Percentiles rank a stretch among this genome's conserved stretches.
Conservation (phyloP, 2,329 filamentous ascomycete species). For the Dryadomyces quercivorus region DNA sequence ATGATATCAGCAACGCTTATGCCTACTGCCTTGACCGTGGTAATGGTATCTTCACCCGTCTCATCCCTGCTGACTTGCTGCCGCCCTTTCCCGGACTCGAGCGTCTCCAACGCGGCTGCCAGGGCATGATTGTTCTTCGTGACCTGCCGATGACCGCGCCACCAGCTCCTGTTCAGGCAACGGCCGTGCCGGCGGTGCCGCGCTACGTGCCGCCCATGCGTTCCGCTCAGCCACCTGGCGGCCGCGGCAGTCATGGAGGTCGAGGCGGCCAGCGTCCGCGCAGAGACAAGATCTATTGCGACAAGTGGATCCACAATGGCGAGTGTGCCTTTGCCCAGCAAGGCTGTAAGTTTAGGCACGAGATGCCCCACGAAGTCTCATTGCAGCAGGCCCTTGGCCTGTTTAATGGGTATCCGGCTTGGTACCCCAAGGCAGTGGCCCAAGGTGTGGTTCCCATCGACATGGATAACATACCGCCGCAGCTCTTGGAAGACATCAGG, state of each 20-base stretch:
- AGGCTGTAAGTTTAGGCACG: constrained; percentile 81
- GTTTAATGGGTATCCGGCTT: constrained; percentile 47
- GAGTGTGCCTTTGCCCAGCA: constrained; percentile 77
- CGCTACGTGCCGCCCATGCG: too few species aligned
- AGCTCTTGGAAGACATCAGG: background rate
- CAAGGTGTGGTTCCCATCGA: too few species aligned
- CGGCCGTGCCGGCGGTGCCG: background rate
- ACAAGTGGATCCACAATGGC: constrained; percentile 80
- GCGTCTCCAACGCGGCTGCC: constrained; percentile 22
- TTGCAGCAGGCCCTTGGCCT: constrained; percentile 62
- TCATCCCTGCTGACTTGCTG: constrained; percentile 43
- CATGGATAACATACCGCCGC: too few species aligned
- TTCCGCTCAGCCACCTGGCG: too few species aligned
- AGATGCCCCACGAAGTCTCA: constrained; percentile 62
- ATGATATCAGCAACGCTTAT: constrained; percentile 24
- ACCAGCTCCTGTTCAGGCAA: background rate
- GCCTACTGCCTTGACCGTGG: constrained; percentile 42
- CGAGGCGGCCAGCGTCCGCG: constrained; percentile 20
- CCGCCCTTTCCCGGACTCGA: constrained; percentile 31
- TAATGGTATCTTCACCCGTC: constrained; percentile 39
- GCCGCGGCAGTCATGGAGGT: background rate
- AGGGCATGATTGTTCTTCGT: constrained; percentile 34
- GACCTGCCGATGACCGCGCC: constrained; percentile 2
- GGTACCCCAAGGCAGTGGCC: constrained; percentile 34
- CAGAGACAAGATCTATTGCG: constrained; percentile 62